Evolutionary conservation across 2,329 filamentous ascomycete genomes (phyloP), one percentile per base, ranked within the genome.

Genomic region (Arthrobotrys conoides): DNA sequence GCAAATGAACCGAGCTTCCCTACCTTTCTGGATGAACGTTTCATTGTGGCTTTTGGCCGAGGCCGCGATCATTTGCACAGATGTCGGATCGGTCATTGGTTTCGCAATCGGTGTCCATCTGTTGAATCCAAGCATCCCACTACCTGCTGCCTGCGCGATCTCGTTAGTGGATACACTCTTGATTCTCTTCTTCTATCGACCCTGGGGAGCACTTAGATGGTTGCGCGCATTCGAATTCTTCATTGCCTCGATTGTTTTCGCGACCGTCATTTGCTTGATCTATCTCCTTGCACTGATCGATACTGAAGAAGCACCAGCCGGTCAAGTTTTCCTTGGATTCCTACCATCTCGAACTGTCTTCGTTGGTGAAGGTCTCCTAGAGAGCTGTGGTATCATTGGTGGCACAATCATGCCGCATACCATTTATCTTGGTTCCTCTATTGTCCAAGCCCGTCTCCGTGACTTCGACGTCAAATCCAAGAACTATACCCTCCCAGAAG

Each of bases 21-120:
- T 92, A 14, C 91, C 91, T 0, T 85, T 85, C 80, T 92, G 90
- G 91, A 82, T 92, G 70, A 91, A 90, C 79, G 87, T 88, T 53
- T 82, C 86, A 18, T 85, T 92, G 2, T 92, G 92, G 81, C 83
- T 87, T 20, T 85, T 92, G 80, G 88, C 90, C 0, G 91, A 92
- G 83, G 84, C 87, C 3, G 90, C 91, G 76, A 92, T 92, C 72
- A 89, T 92, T 67, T 91, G 91, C 0, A 92, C 91, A 0, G 91
- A 92, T 83, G 89, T 92, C 80, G 90, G 90, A 71, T 79, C 86
- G 86, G 88, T 89, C 65, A 86, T 89, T 80, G 88, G 88, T 49
- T 88, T 87, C 8, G 88, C 88, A 8, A 89, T 89, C 80, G 87
- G 88, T 22, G 83, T 89, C 49, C 88, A 89, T 78, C 84, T 89